Percentiles rank a stretch among this genome's conserved stretches.
phyloP scores from a whole-genome alignment of 75 land plant species.

The Selaginella moellendorffii region DNA sequence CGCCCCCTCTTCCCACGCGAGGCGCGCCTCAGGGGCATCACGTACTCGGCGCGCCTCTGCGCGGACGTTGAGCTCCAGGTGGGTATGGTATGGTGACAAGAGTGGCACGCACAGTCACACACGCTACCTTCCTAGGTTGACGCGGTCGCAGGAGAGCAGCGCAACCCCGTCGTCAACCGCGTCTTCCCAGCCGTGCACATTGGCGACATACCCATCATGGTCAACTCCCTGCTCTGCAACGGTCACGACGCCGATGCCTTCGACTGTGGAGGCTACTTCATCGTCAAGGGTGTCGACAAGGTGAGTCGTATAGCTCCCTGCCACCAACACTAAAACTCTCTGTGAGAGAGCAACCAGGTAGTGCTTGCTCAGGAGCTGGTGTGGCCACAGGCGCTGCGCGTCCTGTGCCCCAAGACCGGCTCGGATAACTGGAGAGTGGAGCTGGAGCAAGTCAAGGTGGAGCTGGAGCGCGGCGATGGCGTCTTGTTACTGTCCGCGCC shows the following conservation, averaged over 20 bases:
- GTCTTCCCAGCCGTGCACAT: too few relatives aligned
- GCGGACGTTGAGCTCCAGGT: slow-evolving; percentile 47
- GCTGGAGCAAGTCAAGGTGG: neutral
- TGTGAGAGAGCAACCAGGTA: neutral
- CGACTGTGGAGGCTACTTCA: slow-evolving; percentile 83
- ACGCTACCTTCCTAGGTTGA: too few relatives aligned
- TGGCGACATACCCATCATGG: slow-evolving; percentile 84
- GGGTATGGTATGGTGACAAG: neutral
- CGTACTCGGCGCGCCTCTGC: slow-evolving; percentile 51
- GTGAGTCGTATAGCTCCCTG: slow-evolving; percentile 18
- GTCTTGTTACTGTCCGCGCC: neutral
- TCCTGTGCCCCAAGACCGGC: too few relatives aligned
- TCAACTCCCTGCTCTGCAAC: slow-evolving; percentile 66
- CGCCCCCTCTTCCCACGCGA: slow-evolving; percentile 45
- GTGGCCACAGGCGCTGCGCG: neutral
- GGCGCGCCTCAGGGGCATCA: slow-evolving; percentile 66
- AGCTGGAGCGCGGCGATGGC: neutral
- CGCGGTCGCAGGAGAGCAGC: too few relatives aligned
- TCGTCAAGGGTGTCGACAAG: slow-evolving; percentile 87
- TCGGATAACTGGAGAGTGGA: too few relatives aligned
- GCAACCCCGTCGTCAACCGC: too few relatives aligned
- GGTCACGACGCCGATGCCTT: slow-evolving; percentile 43
- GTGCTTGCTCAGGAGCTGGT: neutral
- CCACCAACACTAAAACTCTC: too few relatives aligned
- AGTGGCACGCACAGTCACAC: too few relatives aligned